Conservation (phyloP, 306 rosid species). For the Arachis stenosperma region DNA sequence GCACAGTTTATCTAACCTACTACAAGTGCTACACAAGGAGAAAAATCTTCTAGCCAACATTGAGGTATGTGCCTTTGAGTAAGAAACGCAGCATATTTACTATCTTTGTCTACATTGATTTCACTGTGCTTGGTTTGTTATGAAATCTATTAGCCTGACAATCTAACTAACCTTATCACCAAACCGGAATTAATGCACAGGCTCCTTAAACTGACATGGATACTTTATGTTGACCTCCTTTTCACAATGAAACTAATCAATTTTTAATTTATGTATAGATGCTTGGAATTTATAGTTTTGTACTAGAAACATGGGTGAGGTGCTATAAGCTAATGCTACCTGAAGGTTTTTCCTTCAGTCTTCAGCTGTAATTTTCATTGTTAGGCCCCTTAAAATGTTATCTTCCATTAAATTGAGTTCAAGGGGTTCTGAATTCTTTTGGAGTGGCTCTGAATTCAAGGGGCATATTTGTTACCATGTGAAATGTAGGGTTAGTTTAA, state of each 20-base stretch:
- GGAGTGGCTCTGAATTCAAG: conserved; percentile 19
- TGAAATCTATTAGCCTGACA: conserved; percentile 5
- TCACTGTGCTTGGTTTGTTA: neutral
- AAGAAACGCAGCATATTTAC: neutral
- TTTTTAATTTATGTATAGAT: conserved; percentile 6
- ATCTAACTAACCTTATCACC: neutral
- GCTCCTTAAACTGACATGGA: conserved; percentile 11
- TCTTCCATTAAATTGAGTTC: conserved; percentile 25
- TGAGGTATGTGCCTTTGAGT: conserved; percentile 56
- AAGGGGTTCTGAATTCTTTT: conserved; percentile 23
- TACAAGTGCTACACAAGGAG: conserved; percentile 47
- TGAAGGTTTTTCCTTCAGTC: conserved; percentile 19
- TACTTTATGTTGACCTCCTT: conserved; percentile 18
- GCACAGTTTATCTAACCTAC: conserved; percentile 45
- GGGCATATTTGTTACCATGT: neutral
- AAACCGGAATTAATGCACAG: conserved; percentile 1
- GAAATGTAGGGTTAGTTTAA: conserved; percentile 13
- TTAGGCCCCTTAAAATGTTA: conserved; percentile 7
- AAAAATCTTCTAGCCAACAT: conserved; percentile 42
- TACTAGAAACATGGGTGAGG: neutral
- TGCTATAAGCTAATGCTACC: conserved; percentile 3
- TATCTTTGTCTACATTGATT: conserved; percentile 13
- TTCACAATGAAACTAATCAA: neutral
- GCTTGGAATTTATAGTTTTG: conserved; percentile 4
- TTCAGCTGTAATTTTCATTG: neutral